A percentile compares a stretch with the other conserved stretches of the same genome.
Evolutionary conservation across 495 filamentous ascomycete genomes (phyloP).

Genomic region (Staphylotrichum longicolle): DNA sequence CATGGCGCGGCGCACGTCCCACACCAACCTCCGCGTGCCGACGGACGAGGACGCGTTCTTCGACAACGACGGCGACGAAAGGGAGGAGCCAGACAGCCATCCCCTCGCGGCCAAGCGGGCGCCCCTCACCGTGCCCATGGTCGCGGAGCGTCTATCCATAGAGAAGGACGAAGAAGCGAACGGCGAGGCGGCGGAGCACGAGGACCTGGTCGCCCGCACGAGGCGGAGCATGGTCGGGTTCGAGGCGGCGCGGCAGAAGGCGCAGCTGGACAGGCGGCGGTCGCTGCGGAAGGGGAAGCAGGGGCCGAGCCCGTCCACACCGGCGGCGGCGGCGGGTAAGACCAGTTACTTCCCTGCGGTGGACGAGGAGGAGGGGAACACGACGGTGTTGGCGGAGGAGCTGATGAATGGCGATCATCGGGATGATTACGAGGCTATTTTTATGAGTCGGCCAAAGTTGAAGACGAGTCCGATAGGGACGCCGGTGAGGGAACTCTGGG

Average conservation of each 20-base stretch:
- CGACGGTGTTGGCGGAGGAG: constrained; percentile 34
- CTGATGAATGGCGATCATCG: constrained; percentile 55
- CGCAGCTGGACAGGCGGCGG: constrained; percentile 57
- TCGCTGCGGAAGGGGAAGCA: constrained; percentile 46
- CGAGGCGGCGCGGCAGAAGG: constrained; percentile 50
- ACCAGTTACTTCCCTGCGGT: constrained; percentile 42
- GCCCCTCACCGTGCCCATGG: constrained; percentile 25
- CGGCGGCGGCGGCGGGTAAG: constrained; percentile 24
- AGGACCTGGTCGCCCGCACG: constrained; percentile 68
- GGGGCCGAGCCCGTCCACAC: constrained; percentile 12
- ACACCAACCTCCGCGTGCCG: constrained; percentile 24
- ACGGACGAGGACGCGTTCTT: constrained; percentile 16
- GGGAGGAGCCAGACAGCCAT: constrained; percentile 20
- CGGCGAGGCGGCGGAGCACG: constrained; percentile 31
- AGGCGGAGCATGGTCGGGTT: constrained; percentile 75
- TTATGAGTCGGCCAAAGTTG: constrained; percentile 79
- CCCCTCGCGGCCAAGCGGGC: constrained; percentile 28
- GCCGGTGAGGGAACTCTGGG: constrained; percentile 40
- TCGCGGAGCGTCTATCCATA: too few species aligned
- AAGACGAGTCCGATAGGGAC: constrained; percentile 69
- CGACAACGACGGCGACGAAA: constrained; percentile 31
- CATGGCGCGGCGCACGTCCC: constrained; percentile 45
- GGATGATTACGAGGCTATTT: constrained; percentile 81
- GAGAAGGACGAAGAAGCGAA: too few species aligned
- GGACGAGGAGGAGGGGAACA: constrained; percentile 35